Evolutionary conservation across 352 stramenopile species (phyloP).

Genomic region (Globisporangium sylvaticum): DNA sequence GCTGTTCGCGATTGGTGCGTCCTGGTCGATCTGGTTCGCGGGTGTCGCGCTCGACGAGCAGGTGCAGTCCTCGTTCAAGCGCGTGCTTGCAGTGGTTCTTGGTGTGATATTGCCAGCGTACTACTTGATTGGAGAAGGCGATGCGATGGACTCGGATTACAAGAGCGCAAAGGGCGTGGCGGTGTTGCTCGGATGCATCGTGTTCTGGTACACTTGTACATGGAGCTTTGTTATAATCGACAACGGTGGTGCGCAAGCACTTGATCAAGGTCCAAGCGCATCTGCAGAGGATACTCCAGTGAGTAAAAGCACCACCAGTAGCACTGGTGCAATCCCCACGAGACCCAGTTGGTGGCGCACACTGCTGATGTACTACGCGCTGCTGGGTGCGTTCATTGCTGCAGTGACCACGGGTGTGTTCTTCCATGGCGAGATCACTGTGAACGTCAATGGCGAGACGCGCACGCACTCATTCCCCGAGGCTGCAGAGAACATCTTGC

Average conservation of each 20-base stretch:
- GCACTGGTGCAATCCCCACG: background rate
- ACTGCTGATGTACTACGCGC: conserved; percentile 1
- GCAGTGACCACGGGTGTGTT: background rate
- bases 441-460: background rate
- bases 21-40: conserved; percentile 16
- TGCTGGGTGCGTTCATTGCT: conserved; percentile 4
- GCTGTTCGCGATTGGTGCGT: conserved; percentile 16
- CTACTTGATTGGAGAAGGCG: background rate
- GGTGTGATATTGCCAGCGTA: background rate
- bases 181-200: background rate
- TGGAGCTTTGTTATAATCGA: conserved; percentile 1
- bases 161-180: background rate
- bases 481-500: conserved; percentile 4
- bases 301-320: background rate
- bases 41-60: conserved; percentile 14
- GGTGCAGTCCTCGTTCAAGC: background rate
- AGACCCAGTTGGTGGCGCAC: conserved; percentile 9
- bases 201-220: conserved; percentile 6
- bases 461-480: conserved; percentile 6
- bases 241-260: background rate
- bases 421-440: conserved; percentile 9
- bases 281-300: background rate
- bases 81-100: background rate
- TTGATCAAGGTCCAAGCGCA: background rate
- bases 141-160: background rate